These are phyloP conservation scores for Pinus albicaulis DNA, from an alignment of 75 land plant genomes.

Conservation along the genomic window DNA sequence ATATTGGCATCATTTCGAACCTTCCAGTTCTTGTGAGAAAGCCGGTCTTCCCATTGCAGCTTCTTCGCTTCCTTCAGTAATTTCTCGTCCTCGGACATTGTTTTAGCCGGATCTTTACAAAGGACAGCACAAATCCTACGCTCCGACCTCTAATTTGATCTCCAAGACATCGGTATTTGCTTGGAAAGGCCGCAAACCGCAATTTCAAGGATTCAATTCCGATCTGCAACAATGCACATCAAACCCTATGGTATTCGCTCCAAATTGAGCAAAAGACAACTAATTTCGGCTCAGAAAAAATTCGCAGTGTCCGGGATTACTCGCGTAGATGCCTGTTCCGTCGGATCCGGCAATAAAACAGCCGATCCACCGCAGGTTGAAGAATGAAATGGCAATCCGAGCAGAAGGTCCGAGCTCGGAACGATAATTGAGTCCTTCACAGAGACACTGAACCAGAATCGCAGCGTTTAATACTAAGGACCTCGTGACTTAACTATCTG, in stretches of 20 bases:
- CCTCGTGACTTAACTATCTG: not conserved
- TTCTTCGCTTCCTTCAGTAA: slow-evolving; percentile 61
- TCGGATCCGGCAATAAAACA: not conserved
- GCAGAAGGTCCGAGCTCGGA: not conserved
- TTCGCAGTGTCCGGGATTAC: not conserved
- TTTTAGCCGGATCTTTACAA: not conserved
- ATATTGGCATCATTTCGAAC: slow-evolving; percentile 48
- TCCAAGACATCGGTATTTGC: not conserved
- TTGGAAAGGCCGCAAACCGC: not conserved
- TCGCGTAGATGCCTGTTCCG: not conserved
- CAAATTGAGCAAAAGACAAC: not conserved
- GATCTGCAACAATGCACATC: slow-evolving; percentile 5
- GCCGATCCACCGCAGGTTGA: not conserved
- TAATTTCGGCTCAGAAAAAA: not conserved
- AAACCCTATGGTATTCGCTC: not conserved
- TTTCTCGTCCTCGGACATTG: slow-evolving; percentile 60
- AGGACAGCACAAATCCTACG: not conserved
- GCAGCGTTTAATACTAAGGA: not conserved
- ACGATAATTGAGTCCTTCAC: not conserved
- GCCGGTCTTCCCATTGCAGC: slow-evolving; percentile 51
- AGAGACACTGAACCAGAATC: not conserved
- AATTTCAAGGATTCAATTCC: not conserved
- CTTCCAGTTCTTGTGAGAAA: slow-evolving; percentile 55
- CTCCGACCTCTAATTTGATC: not conserved
- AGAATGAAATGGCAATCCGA: not conserved